Conservation (phyloP, 2,329 filamentous ascomycete genomes). For the Claviceps digitariae region DNA sequence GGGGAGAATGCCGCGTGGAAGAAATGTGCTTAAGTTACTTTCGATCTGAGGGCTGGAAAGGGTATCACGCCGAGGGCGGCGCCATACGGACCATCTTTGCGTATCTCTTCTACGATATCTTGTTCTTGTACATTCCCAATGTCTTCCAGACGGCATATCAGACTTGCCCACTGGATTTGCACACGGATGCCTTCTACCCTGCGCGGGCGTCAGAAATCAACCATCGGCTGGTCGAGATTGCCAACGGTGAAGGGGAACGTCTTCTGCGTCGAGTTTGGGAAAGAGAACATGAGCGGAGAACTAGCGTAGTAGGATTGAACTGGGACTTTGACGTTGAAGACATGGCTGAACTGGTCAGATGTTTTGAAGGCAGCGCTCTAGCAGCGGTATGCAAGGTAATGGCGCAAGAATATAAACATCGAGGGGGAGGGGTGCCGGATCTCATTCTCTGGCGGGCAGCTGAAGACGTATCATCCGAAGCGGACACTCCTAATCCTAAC, state of each 20-base stretch:
- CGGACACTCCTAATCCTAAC: slow-evolving; percentile 4
- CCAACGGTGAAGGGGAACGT: slow-evolving; percentile 59
- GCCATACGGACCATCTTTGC: slow-evolving; percentile 84
- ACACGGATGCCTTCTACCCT: slow-evolving; percentile 85
- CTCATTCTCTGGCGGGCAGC: slow-evolving; percentile 66
- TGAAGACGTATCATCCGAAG: background rate
- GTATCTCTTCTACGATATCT: slow-evolving; percentile 83
- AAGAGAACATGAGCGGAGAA: slow-evolving; percentile 53
- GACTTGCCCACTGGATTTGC: slow-evolving; percentile 81
- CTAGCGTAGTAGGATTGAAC: slow-evolving; percentile 81
- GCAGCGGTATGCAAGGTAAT: slow-evolving; percentile 83
- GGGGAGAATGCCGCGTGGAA: slow-evolving; percentile 74
- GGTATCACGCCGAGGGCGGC: slow-evolving; percentile 84
- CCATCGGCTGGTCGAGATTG: slow-evolving; percentile 69
- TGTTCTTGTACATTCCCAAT: slow-evolving; percentile 88
- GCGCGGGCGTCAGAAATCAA: slow-evolving; percentile 83
- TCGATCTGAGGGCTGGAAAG: slow-evolving; percentile 74
- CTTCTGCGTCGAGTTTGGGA: slow-evolving; percentile 58
- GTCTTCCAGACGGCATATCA: slow-evolving; percentile 96
- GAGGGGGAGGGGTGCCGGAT: slow-evolving; percentile 83
- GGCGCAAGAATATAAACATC: slow-evolving; percentile 82
- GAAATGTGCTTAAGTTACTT: slow-evolving; percentile 88
- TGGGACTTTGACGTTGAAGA: slow-evolving; percentile 79
- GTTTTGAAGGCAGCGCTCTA: slow-evolving; percentile 69
- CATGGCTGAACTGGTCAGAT: slow-evolving; percentile 61